phyloP scores from a whole-genome alignment of 2,329 filamentous ascomycete genomes.

The Ustulina deusta region DNA sequence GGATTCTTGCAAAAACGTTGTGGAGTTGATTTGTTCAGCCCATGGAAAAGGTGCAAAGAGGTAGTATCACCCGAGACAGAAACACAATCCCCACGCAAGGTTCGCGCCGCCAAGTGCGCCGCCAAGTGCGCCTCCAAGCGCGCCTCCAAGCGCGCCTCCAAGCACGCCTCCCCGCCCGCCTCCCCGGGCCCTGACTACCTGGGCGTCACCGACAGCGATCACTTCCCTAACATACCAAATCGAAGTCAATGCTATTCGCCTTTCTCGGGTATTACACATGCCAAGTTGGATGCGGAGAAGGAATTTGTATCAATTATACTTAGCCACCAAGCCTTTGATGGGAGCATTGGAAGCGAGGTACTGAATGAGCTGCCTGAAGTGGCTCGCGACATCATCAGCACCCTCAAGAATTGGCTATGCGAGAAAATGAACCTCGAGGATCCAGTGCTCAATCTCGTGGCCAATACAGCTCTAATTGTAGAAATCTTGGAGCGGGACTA shows the following conservation, averaged over 20 bases:
- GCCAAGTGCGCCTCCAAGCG: no score
- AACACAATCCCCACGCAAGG: neutral
- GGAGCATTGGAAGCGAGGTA: constrained; percentile 1
- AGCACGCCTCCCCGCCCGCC: no score
- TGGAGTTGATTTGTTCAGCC: neutral
- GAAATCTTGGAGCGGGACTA: constrained; percentile 14
- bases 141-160: no score
- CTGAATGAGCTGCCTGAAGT: neutral
- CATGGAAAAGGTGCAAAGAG: no score
- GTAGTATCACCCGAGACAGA: no score
- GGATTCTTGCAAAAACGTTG: neutral
- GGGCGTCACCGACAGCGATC: no score
- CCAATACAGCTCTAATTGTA: constrained; percentile 7
- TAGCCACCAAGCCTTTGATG: constrained; percentile 15
- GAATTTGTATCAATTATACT: constrained; percentile 3
- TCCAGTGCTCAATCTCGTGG: neutral
- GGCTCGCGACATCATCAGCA: neutral
- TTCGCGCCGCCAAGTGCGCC: no score
- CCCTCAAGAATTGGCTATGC: neutral
- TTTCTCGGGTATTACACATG: no score
- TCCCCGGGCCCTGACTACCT: no score
- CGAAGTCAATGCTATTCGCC: no score
- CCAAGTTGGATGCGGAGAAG: neutral
- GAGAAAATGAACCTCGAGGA: neutral
- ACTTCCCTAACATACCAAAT: no score